phyloP scores from a whole-genome alignment of 441 rosid species.

The Croton laevigatus region DNA sequence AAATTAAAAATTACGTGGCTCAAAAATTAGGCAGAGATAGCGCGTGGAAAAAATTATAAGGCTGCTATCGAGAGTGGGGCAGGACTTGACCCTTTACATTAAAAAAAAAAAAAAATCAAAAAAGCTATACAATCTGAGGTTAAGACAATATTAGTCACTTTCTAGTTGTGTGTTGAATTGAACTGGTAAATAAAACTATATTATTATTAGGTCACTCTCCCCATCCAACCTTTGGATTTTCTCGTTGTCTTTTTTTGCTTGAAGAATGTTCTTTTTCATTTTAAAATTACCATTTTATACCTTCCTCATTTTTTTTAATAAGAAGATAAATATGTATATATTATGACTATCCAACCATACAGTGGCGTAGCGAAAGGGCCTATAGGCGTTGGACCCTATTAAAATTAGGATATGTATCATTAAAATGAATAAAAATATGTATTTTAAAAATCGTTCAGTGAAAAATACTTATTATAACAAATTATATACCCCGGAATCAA shows the following conservation, averaged over 20 bases:
- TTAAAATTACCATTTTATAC: slow-evolving; percentile 20
- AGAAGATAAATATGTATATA: no score
- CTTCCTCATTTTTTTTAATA: neutral
- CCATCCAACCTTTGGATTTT: slow-evolving; percentile 30
- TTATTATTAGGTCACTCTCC: slow-evolving; percentile 10
- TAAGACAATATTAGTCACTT: neutral
- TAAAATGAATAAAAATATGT: no score
- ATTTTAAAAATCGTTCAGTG: no score
- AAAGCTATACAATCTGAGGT: neutral
- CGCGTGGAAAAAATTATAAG: neutral
- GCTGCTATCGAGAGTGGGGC: neutral
- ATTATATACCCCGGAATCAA: no score
- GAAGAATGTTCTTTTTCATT: slow-evolving; percentile 20
- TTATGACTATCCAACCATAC: no score
- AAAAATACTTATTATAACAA: no score
- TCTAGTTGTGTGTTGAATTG: neutral
- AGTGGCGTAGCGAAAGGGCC: no score
- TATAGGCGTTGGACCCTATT: no score
- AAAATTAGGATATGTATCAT: no score
- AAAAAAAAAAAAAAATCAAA: no score
- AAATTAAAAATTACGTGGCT: neutral
- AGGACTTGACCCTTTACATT: neutral
- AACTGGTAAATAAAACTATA: neutral
- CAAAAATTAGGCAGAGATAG: neutral
- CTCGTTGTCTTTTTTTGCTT: slow-evolving; percentile 29